A percentile compares a stretch with the other conserved stretches of the same genome.
phyloP scores from a whole-genome alignment of 2,329 filamentous ascomycete species.

The Teratosphaeria nubilosa region DNA sequence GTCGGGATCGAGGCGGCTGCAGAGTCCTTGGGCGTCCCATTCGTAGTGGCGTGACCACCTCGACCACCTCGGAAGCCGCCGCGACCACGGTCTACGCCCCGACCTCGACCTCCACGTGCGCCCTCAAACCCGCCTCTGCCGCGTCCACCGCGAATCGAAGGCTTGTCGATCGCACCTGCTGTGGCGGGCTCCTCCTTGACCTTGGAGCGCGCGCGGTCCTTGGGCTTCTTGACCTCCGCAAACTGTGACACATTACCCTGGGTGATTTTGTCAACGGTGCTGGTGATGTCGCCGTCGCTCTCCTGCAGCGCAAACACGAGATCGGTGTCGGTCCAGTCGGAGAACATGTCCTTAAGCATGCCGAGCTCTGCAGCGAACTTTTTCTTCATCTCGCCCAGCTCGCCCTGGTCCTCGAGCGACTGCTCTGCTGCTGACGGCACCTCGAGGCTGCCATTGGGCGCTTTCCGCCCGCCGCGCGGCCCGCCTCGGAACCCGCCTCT shows the following conservation, averaged over 20 bases:
- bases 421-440: conserved; percentile 41
- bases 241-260: conserved; percentile 75
- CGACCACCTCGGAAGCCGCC: conserved; percentile 48
- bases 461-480: conserved; percentile 32
- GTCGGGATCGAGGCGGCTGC: conserved; percentile 51
- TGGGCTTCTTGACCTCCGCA: conserved; percentile 74
- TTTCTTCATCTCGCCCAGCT: conserved; percentile 86
- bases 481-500: conserved; percentile 54
- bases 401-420: conserved; percentile 70
- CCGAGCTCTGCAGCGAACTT: conserved; percentile 70
- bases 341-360: conserved; percentile 84
- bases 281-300: conserved; percentile 63
- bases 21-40: conserved; percentile 54
- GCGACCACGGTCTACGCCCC: conserved; percentile 49
- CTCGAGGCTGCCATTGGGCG: conserved; percentile 50
- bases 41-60: conserved; percentile 48
- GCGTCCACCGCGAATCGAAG: conserved; percentile 30
- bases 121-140: conserved; percentile 37
- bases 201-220: conserved; percentile 63
- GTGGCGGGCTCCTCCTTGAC: conserved; percentile 50
- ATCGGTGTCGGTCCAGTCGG: conserved; percentile 91
- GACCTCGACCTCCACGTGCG: conserved; percentile 51
- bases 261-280: conserved; percentile 67
- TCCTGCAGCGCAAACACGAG: conserved; percentile 88
- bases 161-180: conserved; percentile 41